These are phyloP conservation scores for Xylariaceae sp. DNA, from an alignment of 2,329 filamentous ascomycete species.

Conservation along the genomic window DNA sequence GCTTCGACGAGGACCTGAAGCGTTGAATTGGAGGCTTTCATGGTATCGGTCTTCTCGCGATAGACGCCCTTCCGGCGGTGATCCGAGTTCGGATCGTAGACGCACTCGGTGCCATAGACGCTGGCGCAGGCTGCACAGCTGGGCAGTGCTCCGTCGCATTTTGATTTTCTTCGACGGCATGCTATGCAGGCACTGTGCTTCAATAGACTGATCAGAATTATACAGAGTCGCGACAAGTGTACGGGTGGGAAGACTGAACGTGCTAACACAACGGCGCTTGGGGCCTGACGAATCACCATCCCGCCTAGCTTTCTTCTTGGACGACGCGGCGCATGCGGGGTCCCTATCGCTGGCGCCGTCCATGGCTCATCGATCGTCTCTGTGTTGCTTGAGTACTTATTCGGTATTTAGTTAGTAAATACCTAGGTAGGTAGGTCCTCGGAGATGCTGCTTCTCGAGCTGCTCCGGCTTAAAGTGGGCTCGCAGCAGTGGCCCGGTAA, in stretches of 20 bases:
- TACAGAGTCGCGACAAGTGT: neutral
- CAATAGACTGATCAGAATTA: slow-evolving; percentile 3
- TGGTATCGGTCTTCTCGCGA: slow-evolving; percentile 83
- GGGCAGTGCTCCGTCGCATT: slow-evolving; percentile 88
- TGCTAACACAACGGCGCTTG: slow-evolving; percentile 77
- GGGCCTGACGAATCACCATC: slow-evolving; percentile 44
- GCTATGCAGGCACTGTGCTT: slow-evolving; percentile 62
- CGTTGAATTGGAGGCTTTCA: slow-evolving; percentile 83
- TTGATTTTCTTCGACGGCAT: slow-evolving; percentile 73
- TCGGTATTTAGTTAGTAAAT: no score
- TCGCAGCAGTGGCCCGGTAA: no score
- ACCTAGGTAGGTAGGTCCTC: no score
- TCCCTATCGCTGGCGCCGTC: no score
- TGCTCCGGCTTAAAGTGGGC: no score
- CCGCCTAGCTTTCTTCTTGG: slow-evolving; percentile 50
- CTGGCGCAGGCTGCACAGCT: slow-evolving; percentile 95
- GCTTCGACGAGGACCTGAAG: slow-evolving; percentile 90
- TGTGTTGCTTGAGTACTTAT: no score
- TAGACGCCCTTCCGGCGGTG: slow-evolving; percentile 96
- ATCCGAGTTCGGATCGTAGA: slow-evolving; percentile 95
- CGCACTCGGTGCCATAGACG: slow-evolving; percentile 84
- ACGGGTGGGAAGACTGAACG: slow-evolving; percentile 30
- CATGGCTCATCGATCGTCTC: no score
- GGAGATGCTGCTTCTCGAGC: no score
- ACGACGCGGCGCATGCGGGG: no score